Base-by-base conservation (phyloP, 192 early-diverging fungal genomes). In the Dissophora globulifera region DNA sequence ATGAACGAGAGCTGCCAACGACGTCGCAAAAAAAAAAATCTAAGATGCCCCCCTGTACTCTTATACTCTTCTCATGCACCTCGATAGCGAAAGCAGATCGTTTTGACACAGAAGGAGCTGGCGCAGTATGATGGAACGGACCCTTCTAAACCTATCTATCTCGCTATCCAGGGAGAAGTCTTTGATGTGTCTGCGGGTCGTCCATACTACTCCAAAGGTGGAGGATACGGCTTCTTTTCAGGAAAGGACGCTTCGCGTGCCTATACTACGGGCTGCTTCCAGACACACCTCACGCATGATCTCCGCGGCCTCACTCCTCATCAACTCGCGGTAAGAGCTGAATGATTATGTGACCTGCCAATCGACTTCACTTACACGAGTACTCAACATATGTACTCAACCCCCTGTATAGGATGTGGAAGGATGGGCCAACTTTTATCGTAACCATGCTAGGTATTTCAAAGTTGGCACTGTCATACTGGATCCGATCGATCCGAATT, bases 201-300 rank as follows among this genome's bases (percentile, higher is more conserved):
- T 42, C 78, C 83, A 2, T 94, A 91, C 75, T 99, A 99, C 58
- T 93, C 50, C 19, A 53, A 43, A 83, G 90, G 87, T 12, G 92
- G 90, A 13, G 82, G 93, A 15, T 99, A 98, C 79, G 74, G 85
- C 33, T 88, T 94, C 78, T 99, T 97, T 83, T 82, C 94, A 8
- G 96, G 98, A 1, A 85, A 84, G 41, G 98, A 99, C 81, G 95
- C 95, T 3, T 89, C 96, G 13, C 84, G 98, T 27, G 95, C 98
- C 13, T 99, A 92, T 72, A 90, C 92, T 17, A 99, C 98, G 3
- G 96, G 96, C 32, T 99, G 98, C 78, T 94, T 98, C 66, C 60
- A 93, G 45, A 92, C 91, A 35, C 95, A 99, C 68, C 78, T 96
- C 22, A 97, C 96, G 11, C 96, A 96, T 62, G 98, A 99, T 82